Evolutionary conservation across 768 basidiomycete genomes (phyloP).

Genomic region (Pholiota molesta): DNA sequence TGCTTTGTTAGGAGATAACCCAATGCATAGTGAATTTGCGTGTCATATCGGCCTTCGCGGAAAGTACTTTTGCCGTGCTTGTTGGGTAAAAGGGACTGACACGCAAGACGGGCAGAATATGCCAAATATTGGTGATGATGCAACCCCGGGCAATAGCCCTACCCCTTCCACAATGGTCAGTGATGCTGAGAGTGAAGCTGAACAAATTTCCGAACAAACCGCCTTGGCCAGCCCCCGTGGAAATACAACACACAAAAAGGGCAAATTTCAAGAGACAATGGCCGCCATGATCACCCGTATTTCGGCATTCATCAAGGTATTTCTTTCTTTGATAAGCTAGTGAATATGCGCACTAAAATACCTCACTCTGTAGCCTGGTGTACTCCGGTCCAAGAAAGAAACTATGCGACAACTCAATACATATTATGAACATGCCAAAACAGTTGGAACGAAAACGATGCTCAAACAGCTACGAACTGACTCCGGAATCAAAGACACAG

Average conservation of each 20-base stretch:
- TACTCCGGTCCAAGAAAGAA: constrained; percentile 16
- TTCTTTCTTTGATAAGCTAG: no score
- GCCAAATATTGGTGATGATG: not conserved
- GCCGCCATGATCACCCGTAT: no score
- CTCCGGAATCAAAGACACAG: constrained; percentile 37
- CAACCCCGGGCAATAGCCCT: not conserved
- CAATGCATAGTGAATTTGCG: constrained; percentile 36
- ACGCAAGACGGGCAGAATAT: constrained; percentile 13
- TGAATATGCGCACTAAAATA: no score
- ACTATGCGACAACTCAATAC: constrained; percentile 19
- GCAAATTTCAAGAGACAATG: not conserved
- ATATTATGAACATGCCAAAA: constrained; percentile 20
- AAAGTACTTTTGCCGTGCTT: constrained; percentile 43
- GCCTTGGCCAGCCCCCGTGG: not conserved
- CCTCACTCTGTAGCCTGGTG: constrained; percentile 15
- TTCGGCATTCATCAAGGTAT: no score
- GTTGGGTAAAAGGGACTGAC: constrained; percentile 33
- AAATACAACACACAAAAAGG: not conserved
- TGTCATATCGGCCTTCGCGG: constrained; percentile 44
- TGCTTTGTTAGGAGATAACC: constrained; percentile 46
- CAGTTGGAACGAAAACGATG: constrained; percentile 19
- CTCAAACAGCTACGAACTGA: constrained; percentile 25
- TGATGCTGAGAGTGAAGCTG: not conserved
- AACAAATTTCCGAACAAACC: not conserved
- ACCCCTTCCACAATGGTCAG: not conserved